These are phyloP conservation scores for Polygonum aviculare DNA, from an alignment of 148 eudicot genomes.

Conservation along the genomic window DNA sequence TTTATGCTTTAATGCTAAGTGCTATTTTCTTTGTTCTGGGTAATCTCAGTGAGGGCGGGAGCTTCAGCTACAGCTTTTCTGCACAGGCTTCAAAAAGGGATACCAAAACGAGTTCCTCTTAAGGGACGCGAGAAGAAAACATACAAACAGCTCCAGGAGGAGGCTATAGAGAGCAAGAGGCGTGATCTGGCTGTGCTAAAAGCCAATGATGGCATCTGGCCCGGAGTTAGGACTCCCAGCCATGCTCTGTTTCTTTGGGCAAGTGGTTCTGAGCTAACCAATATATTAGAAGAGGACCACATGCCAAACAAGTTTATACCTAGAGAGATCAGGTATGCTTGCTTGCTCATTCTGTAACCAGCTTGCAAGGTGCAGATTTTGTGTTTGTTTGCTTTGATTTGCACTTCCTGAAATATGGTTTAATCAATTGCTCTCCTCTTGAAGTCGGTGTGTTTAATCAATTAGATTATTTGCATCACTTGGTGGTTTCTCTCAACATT, in stretches of 20 bases:
- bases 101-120: constrained; percentile 70
- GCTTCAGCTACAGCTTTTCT: constrained; percentile 81
- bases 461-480: not conserved
- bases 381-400: not conserved
- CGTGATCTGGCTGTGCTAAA: constrained; percentile 78
- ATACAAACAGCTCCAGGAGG: constrained; percentile 72
- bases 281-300: constrained; percentile 68
- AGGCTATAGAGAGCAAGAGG: constrained; percentile 67
- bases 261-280: constrained; percentile 78
- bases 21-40: constrained; percentile 13
- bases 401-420: not conserved
- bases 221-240: constrained; percentile 75
- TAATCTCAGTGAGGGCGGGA: constrained; percentile 60
- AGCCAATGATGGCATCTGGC: constrained; percentile 87
- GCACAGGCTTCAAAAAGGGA: constrained; percentile 80
- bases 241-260: constrained; percentile 90
- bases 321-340: constrained; percentile 55
- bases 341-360: not conserved
- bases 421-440: not conserved
- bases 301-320: constrained; percentile 91
- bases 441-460: not conserved
- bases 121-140: constrained; percentile 77
- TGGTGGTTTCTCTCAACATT: not conserved
- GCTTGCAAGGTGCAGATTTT: not conserved
- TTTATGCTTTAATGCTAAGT: not conserved